phyloP scores from a whole-genome alignment of 495 filamentous ascomycete species.

The Rhypophila decipiens region DNA sequence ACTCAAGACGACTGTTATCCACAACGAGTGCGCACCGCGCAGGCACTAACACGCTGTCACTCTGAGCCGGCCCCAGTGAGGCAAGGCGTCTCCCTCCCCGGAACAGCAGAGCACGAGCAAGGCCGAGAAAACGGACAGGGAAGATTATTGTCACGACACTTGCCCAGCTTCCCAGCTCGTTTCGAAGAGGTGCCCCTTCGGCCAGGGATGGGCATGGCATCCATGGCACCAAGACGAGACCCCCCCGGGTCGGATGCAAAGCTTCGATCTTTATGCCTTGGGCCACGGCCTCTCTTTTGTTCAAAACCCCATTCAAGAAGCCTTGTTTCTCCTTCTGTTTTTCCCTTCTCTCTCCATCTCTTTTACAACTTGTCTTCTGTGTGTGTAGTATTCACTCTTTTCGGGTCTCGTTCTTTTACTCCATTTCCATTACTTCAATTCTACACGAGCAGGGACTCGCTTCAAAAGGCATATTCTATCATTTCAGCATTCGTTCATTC shows the following conservation, averaged over 20 bases:
- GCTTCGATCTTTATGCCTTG: conserved; percentile 42
- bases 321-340: conserved; percentile 8
- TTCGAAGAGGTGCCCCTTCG: conserved; percentile 31
- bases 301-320: conserved; percentile 35
- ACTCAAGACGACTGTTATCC: neutral
- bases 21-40: too few relatives aligned
- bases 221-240: conserved; percentile 1
- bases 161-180: conserved; percentile 30
- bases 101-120: neutral
- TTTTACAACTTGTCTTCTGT: conserved; percentile 18
- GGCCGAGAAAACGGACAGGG: neutral
- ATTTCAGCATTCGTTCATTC: conserved; percentile 15
- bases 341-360: conserved; percentile 14
- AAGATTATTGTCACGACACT: too few relatives aligned
- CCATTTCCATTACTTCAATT: conserved; percentile 24
- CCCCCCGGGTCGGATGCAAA: conserved; percentile 13
- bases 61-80: too few relatives aligned
- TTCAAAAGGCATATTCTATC: neutral
- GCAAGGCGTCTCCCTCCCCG: too few relatives aligned
- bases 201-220: neutral
- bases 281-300: too few relatives aligned
- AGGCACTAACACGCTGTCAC: too few relatives aligned
- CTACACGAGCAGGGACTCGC: conserved; percentile 52
- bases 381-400: conserved; percentile 31
- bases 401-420: conserved; percentile 29